Evolutionary conservation across 805 yeast genomes (phyloP), one percentile per base, ranked within the genome.

Genomic region (Candida piceae): DNA sequence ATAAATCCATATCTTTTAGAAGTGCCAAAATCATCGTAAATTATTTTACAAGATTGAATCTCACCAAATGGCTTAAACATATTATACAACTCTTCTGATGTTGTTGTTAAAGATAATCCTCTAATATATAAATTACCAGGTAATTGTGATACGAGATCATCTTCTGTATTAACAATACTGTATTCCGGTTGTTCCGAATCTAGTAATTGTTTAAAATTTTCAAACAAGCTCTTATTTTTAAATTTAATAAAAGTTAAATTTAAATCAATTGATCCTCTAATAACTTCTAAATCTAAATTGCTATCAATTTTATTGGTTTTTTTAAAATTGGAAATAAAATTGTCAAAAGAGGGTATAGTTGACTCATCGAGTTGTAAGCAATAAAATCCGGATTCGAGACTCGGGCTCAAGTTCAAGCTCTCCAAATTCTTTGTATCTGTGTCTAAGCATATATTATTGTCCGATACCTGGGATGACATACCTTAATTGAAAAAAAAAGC

Each of bases 1-100:
- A 84, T 72, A 58, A 84, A 84, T 7, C 90, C 93, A 54, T 70
- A 77, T 17, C 79, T 76, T 45, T 62, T 64, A 20, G 70, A 63
- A 17, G 50, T 52, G 10, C 76, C 74, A 40, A 48, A 61, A 20
- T 69, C 72, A 43, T 73, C 72, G 36, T 60, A 55, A 7, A 74
- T 69, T 12, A 75, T 59, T 43, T 74, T 74, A 41, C 76, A 63
- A 4, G 73, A 62, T 8, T 63, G 41, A 7, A 71, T 55, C 1
- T 64, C 62, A 15, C 78, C 78, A 46, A 51, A 70, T 10, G 55
- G 53, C 31, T 50, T 46, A 48, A 70, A 69, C 2, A 67, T 47
- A 9, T 62, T 56, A 20, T 49, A 50, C 24, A 72, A 44, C 21
- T 66, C 66, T 16, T 63, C 63, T 13, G 67, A 54, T 8, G 62